Evolutionary conservation across 768 basidiomycete species (phyloP), one percentile per base, ranked within the genome.

Genomic region (Termitomyces titanicus): DNA sequence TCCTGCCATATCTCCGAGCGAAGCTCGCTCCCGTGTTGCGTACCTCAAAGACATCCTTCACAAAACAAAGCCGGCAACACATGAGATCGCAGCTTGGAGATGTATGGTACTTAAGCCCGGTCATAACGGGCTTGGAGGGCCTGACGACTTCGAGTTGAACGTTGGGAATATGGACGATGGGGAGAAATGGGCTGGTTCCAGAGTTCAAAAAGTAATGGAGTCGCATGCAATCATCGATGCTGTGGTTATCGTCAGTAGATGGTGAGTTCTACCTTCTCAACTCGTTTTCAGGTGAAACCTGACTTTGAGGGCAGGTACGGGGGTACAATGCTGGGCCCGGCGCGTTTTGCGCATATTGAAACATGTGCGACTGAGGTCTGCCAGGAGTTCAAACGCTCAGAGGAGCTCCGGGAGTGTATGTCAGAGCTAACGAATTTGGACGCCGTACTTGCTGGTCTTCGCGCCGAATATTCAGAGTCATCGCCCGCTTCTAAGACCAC

Each of bases 11-110:
- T 77, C 81, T 33, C 72, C 76, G 3, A 72, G 74, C 5, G 80
- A 82, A 51, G 89, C 83, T 3, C 74, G 70, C 47, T 68, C 71
- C 24, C 75, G 75, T 37, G 69, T 82, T 38, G 72, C 77, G 31
- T 77, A 88, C 58, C 67, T 86, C 39, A 79, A 78, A 56, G 67
- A 82, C 53, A 78, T 86, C 39, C 67, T 83, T 1, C 88, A 90
- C 62, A 76, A 73, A 5, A 58, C 74, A 34, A 82, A 79, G 39
- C 81, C 79, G 11, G 86, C 87, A 0, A 74, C 83, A 11, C 86
- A 91, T 59, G 85, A 89, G 64, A 88, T 94, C 42, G 74, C 78
- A 37, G 92, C 89, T 5, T 94, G 87, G 86, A 75, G 92, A 33
- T 85, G 83, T 62, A 89, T 94, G 86, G 77, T 77, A 0, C 69